Base-by-base conservation (phyloP, 306 rosid species). In the Purshia tridentata region DNA sequence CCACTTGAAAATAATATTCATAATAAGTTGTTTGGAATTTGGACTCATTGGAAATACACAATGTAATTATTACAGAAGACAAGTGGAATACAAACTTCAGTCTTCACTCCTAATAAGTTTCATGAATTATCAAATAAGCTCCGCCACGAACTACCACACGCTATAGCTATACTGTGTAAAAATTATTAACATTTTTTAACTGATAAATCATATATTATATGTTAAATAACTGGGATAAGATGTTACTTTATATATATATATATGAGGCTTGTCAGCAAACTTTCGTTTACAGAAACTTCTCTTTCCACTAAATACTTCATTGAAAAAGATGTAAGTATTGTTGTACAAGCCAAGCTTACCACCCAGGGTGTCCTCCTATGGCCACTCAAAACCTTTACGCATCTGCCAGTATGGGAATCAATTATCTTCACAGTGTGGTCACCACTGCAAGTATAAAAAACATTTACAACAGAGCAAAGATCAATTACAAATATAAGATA, bases 321-420 rank as follows among this genome's bases (percentile, higher is more conserved):
- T 16, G 66, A 58, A 46, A 48, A 39, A 37, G 18, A 39, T 57
- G 65, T 65, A 70, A 12, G 3, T 55, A 70, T n/a, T 22, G 55
- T 5, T 8, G 5, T 7, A 61, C 59, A 45, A 80, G 64, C 48
- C 76, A 77, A 73, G 54, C 97, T 84, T 87, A 94, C 99, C 97
- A 91, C 99, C 97, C 99, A 91, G 53, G 99, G 98, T 2, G 97
- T 94, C 84, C 99, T 90, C 73, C 96, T 82, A 80, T 94, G 97
- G 50, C 97, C 99, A 48, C 76, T 80, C 78, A 94, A 76, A 74
- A 88, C 95, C 85, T 90, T 89, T 69, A 94, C 80, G 84, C 97
- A 91, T 66, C 82, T 82, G 49, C 99, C 97, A 72, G 95, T 88
- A 82, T 81, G 88, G 77, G 91, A 89, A 74, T 89, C 97, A 76